Base-by-base conservation (phyloP, 306 rosid genomes). In the Phaseolus lunatus region DNA sequence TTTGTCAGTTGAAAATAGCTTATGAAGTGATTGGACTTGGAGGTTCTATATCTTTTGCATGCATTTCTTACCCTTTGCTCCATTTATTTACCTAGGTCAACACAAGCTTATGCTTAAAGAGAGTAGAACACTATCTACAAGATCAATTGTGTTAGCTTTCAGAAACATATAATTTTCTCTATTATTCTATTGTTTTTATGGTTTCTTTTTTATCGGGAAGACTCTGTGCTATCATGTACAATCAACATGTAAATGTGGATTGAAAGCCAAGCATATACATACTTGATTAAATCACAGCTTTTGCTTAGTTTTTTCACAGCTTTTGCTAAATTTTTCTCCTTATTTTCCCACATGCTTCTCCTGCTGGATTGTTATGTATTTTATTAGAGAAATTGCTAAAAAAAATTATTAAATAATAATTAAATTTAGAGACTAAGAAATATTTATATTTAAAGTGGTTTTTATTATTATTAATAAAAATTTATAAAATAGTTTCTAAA, bases 191-290 rank as follows among this genome's bases (percentile, higher is more conserved):
- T 50, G 23, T 6, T 15, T 29, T 61, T 61, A 27, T 29, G 35
- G 6, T n/a, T n/a, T n/a, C n/a, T n/a, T n/a, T n/a, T n/a, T n/a
- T n/a, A n/a, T n/a, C n/a, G n/a, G n/a, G n/a, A n/a, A n/a, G n/a
- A n/a, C n/a, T n/a, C n/a, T n/a, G n/a, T 31, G 4, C 35, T 31
- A 31, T 31, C n/a, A 31, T 63, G 24, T 0, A 35, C n/a, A 33
- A 63, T 63, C 19, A 63, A 33, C 68, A 33, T 63, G 44, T 6
- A 10, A 62, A 62, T 15, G 67, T 62, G 12, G 14, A 31, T 62
- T 31, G 15, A 63, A 63, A 33, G 47, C 68, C 67, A 29, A 31
- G 23, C 44, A 16, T 29, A 16, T 22, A 9, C 5, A n/a, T n/a
- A n/a, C n/a, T n/a, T n/a, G n/a, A n/a, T n/a, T n/a, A n/a, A n/a